Base-by-base conservation (phyloP, 169 alveolate genomes). In the Ichthyophthirius multifiliis region DNA sequence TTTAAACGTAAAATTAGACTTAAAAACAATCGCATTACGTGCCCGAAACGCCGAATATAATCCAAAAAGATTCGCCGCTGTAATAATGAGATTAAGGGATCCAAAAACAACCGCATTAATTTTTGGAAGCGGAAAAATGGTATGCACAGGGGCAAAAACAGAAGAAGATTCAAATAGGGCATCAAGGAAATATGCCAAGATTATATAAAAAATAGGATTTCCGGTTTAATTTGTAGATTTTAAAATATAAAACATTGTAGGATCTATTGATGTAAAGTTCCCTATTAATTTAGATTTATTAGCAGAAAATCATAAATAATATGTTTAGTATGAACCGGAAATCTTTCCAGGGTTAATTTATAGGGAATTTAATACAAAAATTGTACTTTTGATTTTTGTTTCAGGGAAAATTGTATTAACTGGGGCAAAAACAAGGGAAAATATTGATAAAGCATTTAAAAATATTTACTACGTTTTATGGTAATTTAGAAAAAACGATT, bases 381-480 rank as follows among this genome's bases (percentile, higher is more conserved):
- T 99, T 4, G 99, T 98, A 27, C 80, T 98, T 31, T 89, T 99
- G 44, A 94, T 99, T 35, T 99, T 99, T 86, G 99, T 97, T 31
- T 96, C 99, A 39, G 99, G 99, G 48, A 99, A 98, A 90, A 97
- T 98, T 45, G 99, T 98, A 37, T 93, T 99, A 44, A 99, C 99
- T 15, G 99, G 99, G 3, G 99, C 99, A 76, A 98, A 97, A 74
- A 96, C 95, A 4, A 90, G 96, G 55, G 94, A 95, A 41, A 98
- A 97, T 74, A 93, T 98, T 5, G 84, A 93, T 73, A 77, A 88
- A 32, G 99, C 98, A 32, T 97, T 93, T 87, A 85, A 94, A 15
- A 93, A 93, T 27, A 98, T 98, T 44, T 89, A 94, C 48, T 98
- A 98, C 3, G 96, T 96, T 27, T 82, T 98, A 62, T 74, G 89